Evolutionary conservation across 345 rosid genomes (phyloP).

Genomic region (Heritiera fomes): DNA sequence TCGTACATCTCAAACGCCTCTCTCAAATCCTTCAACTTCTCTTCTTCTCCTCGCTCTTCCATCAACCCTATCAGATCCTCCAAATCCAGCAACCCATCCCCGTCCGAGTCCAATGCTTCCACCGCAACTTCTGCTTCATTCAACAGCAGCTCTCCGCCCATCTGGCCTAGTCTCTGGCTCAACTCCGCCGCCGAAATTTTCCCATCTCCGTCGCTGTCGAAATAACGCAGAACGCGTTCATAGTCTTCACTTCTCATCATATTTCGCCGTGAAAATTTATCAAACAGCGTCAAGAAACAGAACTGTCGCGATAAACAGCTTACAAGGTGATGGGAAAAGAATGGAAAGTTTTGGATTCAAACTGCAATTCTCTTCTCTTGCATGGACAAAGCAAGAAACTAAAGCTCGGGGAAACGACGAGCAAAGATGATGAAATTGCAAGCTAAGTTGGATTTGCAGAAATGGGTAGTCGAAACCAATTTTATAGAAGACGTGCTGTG

Average conservation of each 20-base stretch:
- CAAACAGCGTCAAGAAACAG: not conserved
- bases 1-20: constrained; percentile 52
- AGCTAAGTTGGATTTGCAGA: not conserved
- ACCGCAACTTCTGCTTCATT: constrained; percentile 38
- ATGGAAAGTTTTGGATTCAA: not conserved
- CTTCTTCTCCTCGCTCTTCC: constrained; percentile 50
- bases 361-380: not conserved
- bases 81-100: constrained; percentile 49
- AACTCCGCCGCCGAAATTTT: constrained; percentile 50
- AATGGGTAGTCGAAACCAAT: not conserved
- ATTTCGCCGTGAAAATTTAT: not conserved
- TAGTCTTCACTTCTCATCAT: constrained; percentile 12
- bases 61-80: constrained; percentile 47
- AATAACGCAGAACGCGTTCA: constrained; percentile 34
- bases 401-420: not conserved
- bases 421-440: not conserved
- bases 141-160: constrained; percentile 32
- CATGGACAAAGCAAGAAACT: not conserved
- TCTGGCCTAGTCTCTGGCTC: constrained; percentile 26
- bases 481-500: constrained; percentile 17
- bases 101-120: constrained; percentile 37
- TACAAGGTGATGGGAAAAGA: not conserved
- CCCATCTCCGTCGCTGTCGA: constrained; percentile 49
- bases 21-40: constrained; percentile 42
- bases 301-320: not conserved